phyloP scores from a whole-genome alignment of 306 rosid genomes.

The Ormosia semicastrata region DNA sequence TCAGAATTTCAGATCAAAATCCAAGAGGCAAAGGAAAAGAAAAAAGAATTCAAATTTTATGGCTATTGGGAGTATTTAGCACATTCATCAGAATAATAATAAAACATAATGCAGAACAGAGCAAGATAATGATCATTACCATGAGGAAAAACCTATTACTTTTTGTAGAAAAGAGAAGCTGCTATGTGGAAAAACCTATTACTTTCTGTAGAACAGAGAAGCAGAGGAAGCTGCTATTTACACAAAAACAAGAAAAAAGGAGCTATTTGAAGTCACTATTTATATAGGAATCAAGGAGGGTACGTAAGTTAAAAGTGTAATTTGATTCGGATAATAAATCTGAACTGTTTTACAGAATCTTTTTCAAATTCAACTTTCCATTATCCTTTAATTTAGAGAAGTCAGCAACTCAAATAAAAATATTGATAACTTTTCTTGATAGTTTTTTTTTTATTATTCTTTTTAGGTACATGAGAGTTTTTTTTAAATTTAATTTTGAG shows the following conservation, averaged over 20 bases:
- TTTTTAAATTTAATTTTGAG: too few relatives aligned
- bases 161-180: neutral
- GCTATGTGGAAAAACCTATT: neutral
- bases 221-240: neutral
- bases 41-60: neutral
- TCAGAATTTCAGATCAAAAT: neutral
- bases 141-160: neutral
- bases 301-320: neutral
- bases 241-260: neutral
- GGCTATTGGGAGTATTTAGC: neutral
- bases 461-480: too few relatives aligned
- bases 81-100: neutral
- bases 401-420: too few relatives aligned
- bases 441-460: too few relatives aligned
- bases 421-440: too few relatives aligned
- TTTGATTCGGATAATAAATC: neutral
- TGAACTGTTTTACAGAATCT: neutral
- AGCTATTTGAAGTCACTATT: neutral
- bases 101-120: neutral
- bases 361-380: too few relatives aligned
- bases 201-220: neutral
- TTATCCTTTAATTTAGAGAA: too few relatives aligned
- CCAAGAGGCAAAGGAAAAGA: neutral
- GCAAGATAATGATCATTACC: slow-evolving; percentile 10
- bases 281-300: neutral